A percentile compares a stretch with the other conserved stretches of the same genome.
Evolutionary conservation across 495 filamentous ascomycete species (phyloP).

Genomic region (Gamarada debralockiae): DNA sequence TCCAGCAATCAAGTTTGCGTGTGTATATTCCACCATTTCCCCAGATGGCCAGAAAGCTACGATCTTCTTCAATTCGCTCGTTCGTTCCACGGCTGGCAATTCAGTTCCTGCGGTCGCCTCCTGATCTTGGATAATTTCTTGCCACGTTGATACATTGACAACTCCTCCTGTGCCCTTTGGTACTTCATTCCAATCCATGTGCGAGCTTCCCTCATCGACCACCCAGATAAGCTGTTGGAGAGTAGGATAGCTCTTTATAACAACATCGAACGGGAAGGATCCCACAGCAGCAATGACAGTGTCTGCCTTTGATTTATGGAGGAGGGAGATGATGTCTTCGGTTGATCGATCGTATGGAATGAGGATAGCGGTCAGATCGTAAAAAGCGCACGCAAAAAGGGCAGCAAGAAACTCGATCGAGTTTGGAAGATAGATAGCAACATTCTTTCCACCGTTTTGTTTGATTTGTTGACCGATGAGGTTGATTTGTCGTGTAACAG

Average conservation of each 20-base stretch:
- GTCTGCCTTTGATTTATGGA: slow-evolving; percentile 70
- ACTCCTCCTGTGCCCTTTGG: slow-evolving; percentile 67
- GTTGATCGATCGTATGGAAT: slow-evolving; percentile 76
- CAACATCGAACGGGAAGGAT: slow-evolving; percentile 73
- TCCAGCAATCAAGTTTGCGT: slow-evolving; percentile 76
- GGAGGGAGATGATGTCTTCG: slow-evolving; percentile 60
- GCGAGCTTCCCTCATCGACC: slow-evolving; percentile 82
- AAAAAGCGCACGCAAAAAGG: slow-evolving; percentile 69
- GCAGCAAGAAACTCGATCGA: slow-evolving; percentile 78
- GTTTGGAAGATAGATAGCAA: slow-evolving; percentile 91
- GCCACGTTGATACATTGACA: slow-evolving; percentile 80
- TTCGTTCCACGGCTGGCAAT: slow-evolving; percentile 39
- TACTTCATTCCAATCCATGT: slow-evolving; percentile 86
- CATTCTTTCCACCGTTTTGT: slow-evolving; percentile 65
- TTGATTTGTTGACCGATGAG: slow-evolving; percentile 73
- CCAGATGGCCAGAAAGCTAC: slow-evolving; percentile 62
- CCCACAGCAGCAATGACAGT: slow-evolving; percentile 81
- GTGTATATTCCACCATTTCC: slow-evolving; percentile 72
- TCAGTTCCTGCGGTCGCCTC: slow-evolving; percentile 42
- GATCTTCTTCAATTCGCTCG: slow-evolving; percentile 48
- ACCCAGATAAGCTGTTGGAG: slow-evolving; percentile 88
- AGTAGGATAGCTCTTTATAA: slow-evolving; percentile 61
- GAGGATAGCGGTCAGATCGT: slow-evolving; percentile 73
- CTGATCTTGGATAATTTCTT: slow-evolving; percentile 69
- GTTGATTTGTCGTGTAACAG: slow-evolving; percentile 81